These are phyloP conservation scores for Venturia asperata DNA, from an alignment of 2,329 filamentous ascomycete species.

Conservation along the genomic window DNA sequence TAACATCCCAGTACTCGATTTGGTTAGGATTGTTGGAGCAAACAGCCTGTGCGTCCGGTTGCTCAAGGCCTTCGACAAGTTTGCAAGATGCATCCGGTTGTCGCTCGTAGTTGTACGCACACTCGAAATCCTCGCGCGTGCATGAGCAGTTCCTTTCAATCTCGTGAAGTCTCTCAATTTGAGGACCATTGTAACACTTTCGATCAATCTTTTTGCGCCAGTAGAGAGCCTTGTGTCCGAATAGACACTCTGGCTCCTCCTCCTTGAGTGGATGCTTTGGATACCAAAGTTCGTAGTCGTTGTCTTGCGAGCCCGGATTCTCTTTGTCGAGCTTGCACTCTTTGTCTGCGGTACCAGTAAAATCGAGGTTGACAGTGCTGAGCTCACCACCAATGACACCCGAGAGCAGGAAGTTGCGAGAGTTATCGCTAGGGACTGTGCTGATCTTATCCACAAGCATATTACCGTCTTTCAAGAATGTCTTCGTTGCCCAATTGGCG, in stretches of 20 bases:
- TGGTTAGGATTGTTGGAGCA: constrained; percentile 59
- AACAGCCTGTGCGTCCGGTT: constrained; percentile 51
- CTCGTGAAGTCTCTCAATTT: constrained; percentile 60
- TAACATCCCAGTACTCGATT: constrained; percentile 75
- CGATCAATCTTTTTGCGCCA: constrained; percentile 77
- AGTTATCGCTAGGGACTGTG: constrained; percentile 81
- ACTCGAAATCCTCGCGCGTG: constrained; percentile 82
- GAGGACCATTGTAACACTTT: constrained; percentile 74
- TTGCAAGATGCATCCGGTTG: constrained; percentile 68
- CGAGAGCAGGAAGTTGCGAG: constrained; percentile 90
- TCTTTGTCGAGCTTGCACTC: constrained; percentile 63
- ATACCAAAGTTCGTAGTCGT: constrained; percentile 81
- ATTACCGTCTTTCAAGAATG: constrained; percentile 60
- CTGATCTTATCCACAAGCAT: constrained; percentile 74
- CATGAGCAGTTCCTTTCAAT: constrained; percentile 73
- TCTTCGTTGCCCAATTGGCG: constrained; percentile 65
- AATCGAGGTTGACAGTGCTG: constrained; percentile 79
- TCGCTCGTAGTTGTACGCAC: constrained; percentile 90
- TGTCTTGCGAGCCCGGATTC: constrained; percentile 46
- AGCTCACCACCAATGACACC: constrained; percentile 52
- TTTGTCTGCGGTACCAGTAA: constrained; percentile 68
- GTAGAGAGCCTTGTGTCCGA: constrained; percentile 84
- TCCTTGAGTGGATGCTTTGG: constrained; percentile 76
- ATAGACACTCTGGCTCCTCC: constrained; percentile 76
- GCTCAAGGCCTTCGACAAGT: constrained; percentile 65